These are phyloP conservation scores for Mesembryanthemum crystallinum DNA, from an alignment of 148 eudicot species.

Conservation along the genomic window DNA sequence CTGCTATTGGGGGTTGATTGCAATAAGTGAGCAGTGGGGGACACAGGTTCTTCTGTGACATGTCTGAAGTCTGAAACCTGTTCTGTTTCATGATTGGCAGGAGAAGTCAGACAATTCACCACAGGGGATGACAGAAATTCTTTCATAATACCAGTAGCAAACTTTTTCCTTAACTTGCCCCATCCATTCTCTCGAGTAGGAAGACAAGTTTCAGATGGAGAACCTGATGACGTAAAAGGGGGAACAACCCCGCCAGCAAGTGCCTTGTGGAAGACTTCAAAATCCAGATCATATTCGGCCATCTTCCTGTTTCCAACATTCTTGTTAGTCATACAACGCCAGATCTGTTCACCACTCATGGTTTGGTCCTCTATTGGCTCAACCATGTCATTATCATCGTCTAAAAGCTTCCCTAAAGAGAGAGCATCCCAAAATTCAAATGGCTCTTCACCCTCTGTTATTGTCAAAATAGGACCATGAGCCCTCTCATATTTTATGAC, in stretches of 20 bases:
- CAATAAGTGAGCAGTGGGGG: slow-evolving; percentile 41
- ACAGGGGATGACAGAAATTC: slow-evolving; percentile 50
- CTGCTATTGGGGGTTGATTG: slow-evolving; percentile 30
- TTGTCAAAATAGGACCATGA: slow-evolving; percentile 48
- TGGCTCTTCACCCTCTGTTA: slow-evolving; percentile 80
- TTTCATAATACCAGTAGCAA: slow-evolving; percentile 59
- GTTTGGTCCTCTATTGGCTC: slow-evolving; percentile 24
- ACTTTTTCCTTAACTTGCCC: slow-evolving; percentile 64
- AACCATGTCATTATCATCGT: slow-evolving; percentile 16
- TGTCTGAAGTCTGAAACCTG: neutral
- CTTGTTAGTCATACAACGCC: neutral
- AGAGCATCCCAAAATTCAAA: slow-evolving; percentile 68
- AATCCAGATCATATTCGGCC: slow-evolving; percentile 67
- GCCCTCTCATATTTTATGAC: slow-evolving; percentile 70
- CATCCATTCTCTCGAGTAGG: slow-evolving; percentile 75
- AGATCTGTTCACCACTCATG: slow-evolving; percentile 10
- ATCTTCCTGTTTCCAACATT: slow-evolving; percentile 43
- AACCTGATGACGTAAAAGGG: slow-evolving; percentile 46
- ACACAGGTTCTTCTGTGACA: slow-evolving; percentile 31
- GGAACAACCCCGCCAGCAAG: slow-evolving; percentile 77
- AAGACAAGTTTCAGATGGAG: slow-evolving; percentile 55
- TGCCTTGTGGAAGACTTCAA: slow-evolving; percentile 73
- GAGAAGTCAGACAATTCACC: slow-evolving; percentile 22
- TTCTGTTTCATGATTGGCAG: slow-evolving; percentile 22
- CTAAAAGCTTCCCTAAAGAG: slow-evolving; percentile 24